phyloP scores from a whole-genome alignment of 169 alveolate species.

The Plasmodium relictum region DNA sequence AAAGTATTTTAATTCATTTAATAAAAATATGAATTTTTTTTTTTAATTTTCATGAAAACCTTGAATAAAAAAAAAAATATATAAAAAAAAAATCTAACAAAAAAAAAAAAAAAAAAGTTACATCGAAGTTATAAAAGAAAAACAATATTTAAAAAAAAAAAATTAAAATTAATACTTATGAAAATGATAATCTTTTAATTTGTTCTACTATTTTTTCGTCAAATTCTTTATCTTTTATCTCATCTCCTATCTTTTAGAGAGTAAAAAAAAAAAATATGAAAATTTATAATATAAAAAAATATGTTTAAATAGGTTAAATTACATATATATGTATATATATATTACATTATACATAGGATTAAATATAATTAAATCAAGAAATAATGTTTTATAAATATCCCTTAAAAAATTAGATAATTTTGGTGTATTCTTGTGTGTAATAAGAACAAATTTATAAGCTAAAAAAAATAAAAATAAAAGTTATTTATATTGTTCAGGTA shows the following conservation, averaged over 20 bases:
- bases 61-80: background rate
- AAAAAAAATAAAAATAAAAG: conserved; percentile 5
- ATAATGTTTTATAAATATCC: conserved; percentile 65
- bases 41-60: too few species aligned
- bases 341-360: conserved; percentile 63
- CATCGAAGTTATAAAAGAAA: background rate
- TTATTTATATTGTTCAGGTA: background rate
- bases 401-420: conserved; percentile 50
- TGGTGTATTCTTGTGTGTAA: conserved; percentile 57
- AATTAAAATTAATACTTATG: background rate
- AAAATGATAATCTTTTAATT: conserved; percentile 18
- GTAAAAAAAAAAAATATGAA: conserved; percentile 11
- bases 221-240: conserved; percentile 52
- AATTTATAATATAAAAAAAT: background rate
- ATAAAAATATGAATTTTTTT: too few species aligned
- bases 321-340: background rate
- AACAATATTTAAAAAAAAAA: background rate
- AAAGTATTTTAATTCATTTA: too few species aligned
- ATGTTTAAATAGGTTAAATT: background rate
- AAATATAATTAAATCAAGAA: conserved; percentile 52
- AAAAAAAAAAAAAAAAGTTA: background rate
- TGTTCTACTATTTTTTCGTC: conserved; percentile 66
- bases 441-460: conserved; percentile 72
- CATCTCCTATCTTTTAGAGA: conserved; percentile 56
- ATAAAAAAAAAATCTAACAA: background rate